phyloP scores from a whole-genome alignment of 2,329 filamentous ascomycete genomes.

The Pseudopithomyces chartarum region DNA sequence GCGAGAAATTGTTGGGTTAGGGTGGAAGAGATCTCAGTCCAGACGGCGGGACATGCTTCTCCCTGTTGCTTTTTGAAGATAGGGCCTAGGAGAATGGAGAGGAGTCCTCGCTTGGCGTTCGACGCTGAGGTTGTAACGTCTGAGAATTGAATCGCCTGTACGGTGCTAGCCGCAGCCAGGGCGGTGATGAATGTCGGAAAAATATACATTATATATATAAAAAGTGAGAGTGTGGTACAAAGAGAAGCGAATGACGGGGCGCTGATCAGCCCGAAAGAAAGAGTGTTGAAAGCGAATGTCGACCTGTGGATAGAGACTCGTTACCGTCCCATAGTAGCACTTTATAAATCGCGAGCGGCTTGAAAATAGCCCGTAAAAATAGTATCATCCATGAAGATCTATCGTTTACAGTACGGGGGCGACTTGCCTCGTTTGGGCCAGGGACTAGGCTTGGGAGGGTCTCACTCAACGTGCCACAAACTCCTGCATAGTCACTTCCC shows the following conservation, averaged over 20 bases:
- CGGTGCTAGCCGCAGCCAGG: slow-evolving; percentile 31
- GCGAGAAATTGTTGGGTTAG: slow-evolving; percentile 40
- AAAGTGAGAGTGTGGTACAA: slow-evolving; percentile 1
- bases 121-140: slow-evolving; percentile 21
- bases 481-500: slow-evolving; percentile 19
- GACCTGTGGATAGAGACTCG: slow-evolving; percentile 10
- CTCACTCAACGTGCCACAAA: slow-evolving; percentile 18
- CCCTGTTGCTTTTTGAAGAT: background rate
- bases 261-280: background rate
- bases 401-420: slow-evolving; percentile 7
- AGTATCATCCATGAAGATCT: slow-evolving; percentile 14
- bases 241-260: slow-evolving; percentile 13
- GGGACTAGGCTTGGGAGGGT: slow-evolving; percentile 12
- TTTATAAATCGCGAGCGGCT: slow-evolving; percentile 27
- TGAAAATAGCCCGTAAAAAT: slow-evolving; percentile 15
- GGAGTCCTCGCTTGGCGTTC: slow-evolving; percentile 22
- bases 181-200: slow-evolving; percentile 30
- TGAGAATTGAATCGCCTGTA: slow-evolving; percentile 28
- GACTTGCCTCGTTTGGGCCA: slow-evolving; percentile 11
- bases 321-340: slow-evolving; percentile 5
- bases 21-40: slow-evolving; percentile 37
- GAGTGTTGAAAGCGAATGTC: slow-evolving; percentile 14
- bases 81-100: slow-evolving; percentile 10
- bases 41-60: slow-evolving; percentile 35
- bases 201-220: slow-evolving; percentile 43